Evolutionary conservation across 768 basidiomycete genomes (phyloP), one percentile per base, ranked within the genome.

Genomic region (Agaricus subrufescens): DNA sequence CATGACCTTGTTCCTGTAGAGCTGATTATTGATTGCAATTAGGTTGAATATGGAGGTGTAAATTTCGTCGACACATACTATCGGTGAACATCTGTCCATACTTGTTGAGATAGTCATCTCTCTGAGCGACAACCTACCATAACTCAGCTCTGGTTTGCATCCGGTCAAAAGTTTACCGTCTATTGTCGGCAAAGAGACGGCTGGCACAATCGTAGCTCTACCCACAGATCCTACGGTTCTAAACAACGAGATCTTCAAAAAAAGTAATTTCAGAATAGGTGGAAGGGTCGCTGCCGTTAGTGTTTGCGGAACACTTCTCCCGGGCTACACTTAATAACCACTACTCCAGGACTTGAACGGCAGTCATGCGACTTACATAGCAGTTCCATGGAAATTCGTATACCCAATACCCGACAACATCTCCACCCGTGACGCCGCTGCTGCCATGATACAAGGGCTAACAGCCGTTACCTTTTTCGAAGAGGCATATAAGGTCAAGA

Each of bases 31-130:
- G n/a, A n/a, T 27, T 26, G 39, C 34, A 46, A 50, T 25, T 64
- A 87, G 88, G 75, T 85, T 25, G 83, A 91, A 61, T 93, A 85
- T 62, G 72, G 78, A 7, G 91, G 91, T 7, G 80, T 96, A 63
- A 97, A 97, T 74, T 97, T 89, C 67, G 91, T 89, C 65, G 89
- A 91, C 66, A 85, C 83, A 43, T 95, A 97, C 68, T 84, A 80
- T 65, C 78, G 94, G 82, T 86, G 71, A 67, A 1, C 61, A 19
- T 19, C 34, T 6, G 11, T 34, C 7, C 45, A 15, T 19, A 3
- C 45, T 14, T 15, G 29, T 11, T 46, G 10, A 34, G 37, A 46
- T 23, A 30, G 34, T 26, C n/a, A 46, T 40, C 30, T 19, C 43
- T 39, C 19, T 38, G n/a, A 34, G 12, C 19, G 23, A 4, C 30